Evolutionary conservation across 352 stramenopile species (phyloP), one percentile per base, ranked within the genome.

Genomic region (Sclerospora graminicola): DNA sequence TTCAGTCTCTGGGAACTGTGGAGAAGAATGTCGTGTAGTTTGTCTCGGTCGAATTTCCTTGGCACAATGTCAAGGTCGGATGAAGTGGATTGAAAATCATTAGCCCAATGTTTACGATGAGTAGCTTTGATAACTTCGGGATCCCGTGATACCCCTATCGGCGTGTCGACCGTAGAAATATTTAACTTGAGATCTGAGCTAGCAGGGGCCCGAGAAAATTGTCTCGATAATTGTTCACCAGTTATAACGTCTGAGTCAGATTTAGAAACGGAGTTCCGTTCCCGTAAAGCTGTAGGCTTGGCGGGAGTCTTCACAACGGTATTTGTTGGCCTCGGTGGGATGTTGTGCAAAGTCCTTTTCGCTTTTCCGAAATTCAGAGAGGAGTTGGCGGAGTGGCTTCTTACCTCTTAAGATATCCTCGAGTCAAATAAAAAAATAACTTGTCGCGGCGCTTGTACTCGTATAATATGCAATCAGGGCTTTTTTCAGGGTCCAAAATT

Each of bases 361-460:
- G 21, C 21, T 26, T 6, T 26, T 26, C 6, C 21, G 21, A 26
- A 26, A 6, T 7, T 26, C 21, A 7, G 3, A 6, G 4, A 26
- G 21, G 6, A 26, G 21, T 3, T 7, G 21, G 6, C 21, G 21
- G 6, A 33, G 28, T 33, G 9, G 28, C 28, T 15, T 33, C 28
- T 14, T 33, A 13, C 9, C 9, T 13, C 28, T 14, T 13, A 4
- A 33, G 13, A 13, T 33, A 33, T 33, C 3, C 28, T 33, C 10
- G 28, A 7, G 21, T 26, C 3, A 13, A n/a, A n/a, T n/a, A n/a
- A n/a, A n/a, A 33, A 8, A 33, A 14, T 13, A 96, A 81, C 45
- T 89, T 88, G 38, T 35, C 1, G 24, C 30, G 2, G 13, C 20
- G 8, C 6, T 53, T 53, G 45, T 47, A 37, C n/a, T 54, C 30